phyloP scores from a whole-genome alignment of 2,329 filamentous ascomycete species.

The Fusarium multiceps region DNA sequence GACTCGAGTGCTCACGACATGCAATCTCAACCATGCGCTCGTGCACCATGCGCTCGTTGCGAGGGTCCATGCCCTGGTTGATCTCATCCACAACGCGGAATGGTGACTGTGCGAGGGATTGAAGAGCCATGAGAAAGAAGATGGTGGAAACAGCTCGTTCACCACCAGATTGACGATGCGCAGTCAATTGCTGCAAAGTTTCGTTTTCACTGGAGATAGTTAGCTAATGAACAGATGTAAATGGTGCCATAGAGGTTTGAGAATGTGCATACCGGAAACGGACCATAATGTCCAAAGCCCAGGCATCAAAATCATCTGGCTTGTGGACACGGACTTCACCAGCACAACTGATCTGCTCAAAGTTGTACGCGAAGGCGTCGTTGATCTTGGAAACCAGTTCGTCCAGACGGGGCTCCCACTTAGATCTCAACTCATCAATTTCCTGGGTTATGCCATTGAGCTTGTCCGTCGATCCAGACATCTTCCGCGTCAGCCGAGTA shows the following conservation, averaged over 20 bases:
- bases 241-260: background rate
- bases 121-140: slow-evolving; percentile 98
- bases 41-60: slow-evolving; percentile 98
- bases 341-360: slow-evolving; percentile 92
- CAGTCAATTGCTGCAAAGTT: slow-evolving; percentile 83
- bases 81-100: slow-evolving; percentile 99
- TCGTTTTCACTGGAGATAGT: slow-evolving; percentile 73
- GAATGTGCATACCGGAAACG: slow-evolving; percentile 79
- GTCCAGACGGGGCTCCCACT: slow-evolving; percentile 89
- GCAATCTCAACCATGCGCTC: slow-evolving; percentile 98
- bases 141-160: slow-evolving; percentile 97
- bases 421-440: slow-evolving; percentile 73
- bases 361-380: slow-evolving; percentile 91
- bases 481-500: slow-evolving; percentile 67
- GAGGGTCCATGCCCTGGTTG: slow-evolving; percentile 99
- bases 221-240: slow-evolving; percentile 5
- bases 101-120: slow-evolving; percentile 90
- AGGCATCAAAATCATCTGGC: slow-evolving; percentile 91
- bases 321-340: slow-evolving; percentile 91
- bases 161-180: slow-evolving; percentile 94
- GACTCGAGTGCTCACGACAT: slow-evolving; percentile 80
- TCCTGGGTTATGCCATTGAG: slow-evolving; percentile 66
- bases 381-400: slow-evolving; percentile 83
- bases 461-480: slow-evolving; percentile 64
- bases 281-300: slow-evolving; percentile 93